Conservation (phyloP, 495 filamentous ascomycete species). For the Aspergillus bertholletiae region DNA sequence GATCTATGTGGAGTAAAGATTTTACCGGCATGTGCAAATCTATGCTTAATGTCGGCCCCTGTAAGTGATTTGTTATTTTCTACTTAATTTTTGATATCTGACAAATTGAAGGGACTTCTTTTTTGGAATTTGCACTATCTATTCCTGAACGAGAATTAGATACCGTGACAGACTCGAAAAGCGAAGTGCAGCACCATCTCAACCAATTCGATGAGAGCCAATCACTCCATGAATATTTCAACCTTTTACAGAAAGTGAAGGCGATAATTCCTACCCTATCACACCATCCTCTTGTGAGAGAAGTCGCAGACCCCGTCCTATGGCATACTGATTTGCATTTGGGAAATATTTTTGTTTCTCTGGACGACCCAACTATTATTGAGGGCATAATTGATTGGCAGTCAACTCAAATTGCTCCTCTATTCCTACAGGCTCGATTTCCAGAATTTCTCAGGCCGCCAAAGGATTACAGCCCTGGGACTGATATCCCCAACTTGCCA, state of each 20-base stretch:
- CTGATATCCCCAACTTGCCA: conserved; percentile 14
- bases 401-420: conserved; percentile 13
- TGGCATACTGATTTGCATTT: conserved; percentile 27
- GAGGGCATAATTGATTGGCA: conserved; percentile 26
- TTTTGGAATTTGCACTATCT: conserved; percentile 9
- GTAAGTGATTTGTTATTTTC: conserved; percentile 5
- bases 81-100: conserved; percentile 7
- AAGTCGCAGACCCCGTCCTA: conserved; percentile 4
- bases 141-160: conserved; percentile 9
- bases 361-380: conserved; percentile 14
- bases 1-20: conserved; percentile 6
- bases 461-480: conserved; percentile 14
- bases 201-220: conserved; percentile 6
- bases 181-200: conserved; percentile 14
- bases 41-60: conserved; percentile 11
- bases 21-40: not conserved
- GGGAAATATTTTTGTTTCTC: conserved; percentile 24
- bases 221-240: conserved; percentile 15
- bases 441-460: conserved; percentile 22
- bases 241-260: conserved; percentile 11
- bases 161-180: not conserved
- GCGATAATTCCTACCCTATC: conserved; percentile 8
- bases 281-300: conserved; percentile 8
- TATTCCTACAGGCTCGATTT: conserved; percentile 21
- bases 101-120: conserved; percentile 7